Base-by-base conservation (phyloP, 1,284 basidiomycete genomes). In the Melampsora larici-populina region DNA sequence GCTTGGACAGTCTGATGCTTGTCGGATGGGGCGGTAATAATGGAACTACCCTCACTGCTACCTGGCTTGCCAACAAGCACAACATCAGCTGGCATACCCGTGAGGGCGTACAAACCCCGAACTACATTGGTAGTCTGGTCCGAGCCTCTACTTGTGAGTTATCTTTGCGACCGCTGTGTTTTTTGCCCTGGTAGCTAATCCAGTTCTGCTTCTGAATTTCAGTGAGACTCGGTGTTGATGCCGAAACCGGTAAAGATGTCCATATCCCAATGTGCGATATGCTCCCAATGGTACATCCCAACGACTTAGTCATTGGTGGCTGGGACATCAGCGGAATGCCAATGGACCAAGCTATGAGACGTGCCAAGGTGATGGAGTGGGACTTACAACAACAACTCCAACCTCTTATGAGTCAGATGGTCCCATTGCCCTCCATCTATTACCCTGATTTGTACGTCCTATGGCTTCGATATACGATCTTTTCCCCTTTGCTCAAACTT, bases 11-110 rank as follows among this genome's bases (percentile, higher is more conserved):
- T 79, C 88, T 98, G 81, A 92, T 99, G 92, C 91, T 99, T 88
- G 91, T 98, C 83, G 96, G 96, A 80, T 86, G 95, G 80, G 96
- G 96, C 80, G 96, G 96, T 79, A 99, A 99, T 89, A 99, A 99
- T 84, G 96, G 96, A 79, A 90, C 92, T 76, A 99, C 96, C 64
- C 89, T 98, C 79, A 91, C 91, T 81, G 95, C 97, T 36, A 97
- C 94, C 81, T 90, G 98, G 84, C 89, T 98, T 82, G 96, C 97
- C 83, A 99, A 99, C 88, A 90, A 90, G 81, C 91, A 98, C 87
- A 90, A 92, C 85, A 93, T 99, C 85, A 87, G 88, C 80, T 99
- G 96, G 96, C 89, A 90, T 86, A 99, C 94, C 86, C 97, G 97
- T 88, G 87, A 89, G 68, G 94, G 95, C 79, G 83, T 92, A 79